Evolutionary conservation across 2,329 filamentous ascomycete species (phyloP).

Genomic region (Fonsecaea erecta): DNA sequence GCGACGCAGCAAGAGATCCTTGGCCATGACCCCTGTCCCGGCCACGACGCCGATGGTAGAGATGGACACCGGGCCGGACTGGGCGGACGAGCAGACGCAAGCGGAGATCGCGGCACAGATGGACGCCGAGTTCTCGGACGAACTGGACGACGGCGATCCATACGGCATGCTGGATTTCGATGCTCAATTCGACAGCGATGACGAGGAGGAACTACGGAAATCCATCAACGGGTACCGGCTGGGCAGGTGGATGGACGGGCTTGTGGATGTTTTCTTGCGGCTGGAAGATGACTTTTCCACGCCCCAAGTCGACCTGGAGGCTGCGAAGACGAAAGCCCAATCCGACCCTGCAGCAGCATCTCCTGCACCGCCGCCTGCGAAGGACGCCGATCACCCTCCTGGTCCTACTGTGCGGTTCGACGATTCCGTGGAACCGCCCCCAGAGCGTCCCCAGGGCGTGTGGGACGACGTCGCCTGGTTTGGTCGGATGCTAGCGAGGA

Average conservation of each 20-base stretch:
- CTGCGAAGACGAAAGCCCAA: conserved; percentile 8
- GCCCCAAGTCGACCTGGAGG: conserved; percentile 5
- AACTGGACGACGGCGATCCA: conserved; percentile 32
- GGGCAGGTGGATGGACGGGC: conserved; percentile 60
- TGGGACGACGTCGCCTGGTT: conserved; percentile 39
- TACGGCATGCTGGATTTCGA: conserved; percentile 39
- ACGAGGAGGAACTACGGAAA: conserved; percentile 59
- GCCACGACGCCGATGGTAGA: conserved; percentile 26
- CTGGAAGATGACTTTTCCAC: conserved; percentile 31
- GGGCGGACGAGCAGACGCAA: conserved; percentile 36
- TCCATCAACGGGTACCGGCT: conserved; percentile 61
- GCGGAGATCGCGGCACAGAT: conserved; percentile 37
- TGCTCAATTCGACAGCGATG: conserved; percentile 42
- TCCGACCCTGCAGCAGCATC: neutral
- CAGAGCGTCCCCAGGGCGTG: conserved; percentile 30
- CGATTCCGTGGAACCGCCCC: conserved; percentile 33
- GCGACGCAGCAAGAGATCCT: conserved; percentile 43
- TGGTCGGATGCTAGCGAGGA: conserved; percentile 34
- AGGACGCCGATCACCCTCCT: neutral
- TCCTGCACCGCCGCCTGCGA: conserved; percentile 3
- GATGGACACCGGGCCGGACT: conserved; percentile 32
- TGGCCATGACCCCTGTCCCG: conserved; percentile 44
- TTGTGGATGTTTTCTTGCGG: conserved; percentile 53
- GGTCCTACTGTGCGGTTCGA: conserved; percentile 21
- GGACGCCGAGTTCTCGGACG: conserved; percentile 30